Conservation (phyloP, 2,329 filamentous ascomycete genomes). For the Pyricularia sp. region DNA sequence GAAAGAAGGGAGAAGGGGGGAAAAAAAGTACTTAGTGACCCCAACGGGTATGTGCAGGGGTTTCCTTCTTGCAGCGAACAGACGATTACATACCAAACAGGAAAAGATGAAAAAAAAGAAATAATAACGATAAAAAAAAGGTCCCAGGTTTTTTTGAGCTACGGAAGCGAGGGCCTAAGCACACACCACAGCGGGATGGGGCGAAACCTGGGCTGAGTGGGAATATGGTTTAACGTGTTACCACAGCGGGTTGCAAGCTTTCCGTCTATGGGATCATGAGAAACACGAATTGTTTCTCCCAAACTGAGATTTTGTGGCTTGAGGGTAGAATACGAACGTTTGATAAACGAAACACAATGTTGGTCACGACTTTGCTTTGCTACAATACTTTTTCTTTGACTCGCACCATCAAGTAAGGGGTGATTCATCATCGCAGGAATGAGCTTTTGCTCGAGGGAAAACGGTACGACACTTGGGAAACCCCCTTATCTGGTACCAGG, state of each 20-base stretch:
- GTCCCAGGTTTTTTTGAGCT: background rate
- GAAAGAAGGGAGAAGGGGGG: no score
- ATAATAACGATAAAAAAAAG: background rate
- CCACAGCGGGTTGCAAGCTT: background rate
- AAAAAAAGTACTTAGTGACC: background rate
- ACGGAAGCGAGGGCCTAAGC: background rate
- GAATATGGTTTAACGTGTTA: background rate
- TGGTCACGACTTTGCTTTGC: background rate
- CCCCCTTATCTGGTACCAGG: background rate
- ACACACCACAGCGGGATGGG: background rate
- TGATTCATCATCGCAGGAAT: background rate
- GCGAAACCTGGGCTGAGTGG: background rate
- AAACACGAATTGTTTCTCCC: background rate
- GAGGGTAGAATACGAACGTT: no score
- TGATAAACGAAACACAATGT: background rate
- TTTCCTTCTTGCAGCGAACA: background rate
- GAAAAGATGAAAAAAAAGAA: background rate
- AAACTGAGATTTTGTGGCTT: background rate
- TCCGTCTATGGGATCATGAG: background rate
- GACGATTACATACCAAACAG: background rate
- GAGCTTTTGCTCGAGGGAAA: background rate
- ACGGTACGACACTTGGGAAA: background rate
- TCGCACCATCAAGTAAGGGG: background rate
- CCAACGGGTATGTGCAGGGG: background rate
- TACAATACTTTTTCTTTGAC: background rate